These are phyloP conservation scores for Setaria viridis DNA, from an alignment of 202 grass and related monocot species.

Conservation along the genomic window DNA sequence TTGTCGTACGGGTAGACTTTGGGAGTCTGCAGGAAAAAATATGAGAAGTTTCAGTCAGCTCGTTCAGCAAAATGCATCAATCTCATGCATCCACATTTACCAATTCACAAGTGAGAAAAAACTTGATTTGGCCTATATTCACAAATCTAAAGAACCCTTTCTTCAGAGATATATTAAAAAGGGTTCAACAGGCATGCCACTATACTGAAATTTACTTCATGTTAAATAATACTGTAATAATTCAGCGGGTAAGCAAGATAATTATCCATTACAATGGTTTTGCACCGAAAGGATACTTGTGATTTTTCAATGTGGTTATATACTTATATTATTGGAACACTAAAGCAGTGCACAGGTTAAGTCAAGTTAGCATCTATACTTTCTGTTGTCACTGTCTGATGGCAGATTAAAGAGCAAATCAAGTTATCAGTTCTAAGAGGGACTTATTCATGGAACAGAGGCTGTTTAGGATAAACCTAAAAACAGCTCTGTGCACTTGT, in stretches of 20 bases:
- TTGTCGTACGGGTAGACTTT: slow-evolving; percentile 96
- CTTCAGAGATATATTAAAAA: neutral
- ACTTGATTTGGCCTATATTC: neutral
- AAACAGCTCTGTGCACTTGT: neutral
- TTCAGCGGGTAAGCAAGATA: neutral
- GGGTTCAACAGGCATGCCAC: neutral
- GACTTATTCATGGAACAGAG: neutral
- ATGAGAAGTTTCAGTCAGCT: slow-evolving; percentile 22
- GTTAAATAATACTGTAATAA: neutral
- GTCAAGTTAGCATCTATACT: slow-evolving; percentile 28
- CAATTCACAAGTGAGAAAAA: neutral
- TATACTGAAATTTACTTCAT: neutral
- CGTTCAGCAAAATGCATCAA: slow-evolving; percentile 22
- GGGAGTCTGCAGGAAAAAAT: slow-evolving; percentile 70
- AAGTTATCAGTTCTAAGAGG: neutral
- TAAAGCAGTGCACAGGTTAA: neutral
- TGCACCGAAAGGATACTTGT: neutral
- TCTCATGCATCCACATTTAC: neutral
- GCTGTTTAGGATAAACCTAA: neutral
- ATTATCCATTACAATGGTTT: neutral
- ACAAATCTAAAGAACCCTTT: neutral
- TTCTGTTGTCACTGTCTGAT: neutral
- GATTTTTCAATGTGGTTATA: neutral
- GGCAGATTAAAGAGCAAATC: neutral
- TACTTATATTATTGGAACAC: neutral